These are phyloP conservation scores for Alisma plantagoaquatica DNA, from an alignment of 106 monocot genomes.

Conservation along the genomic window DNA sequence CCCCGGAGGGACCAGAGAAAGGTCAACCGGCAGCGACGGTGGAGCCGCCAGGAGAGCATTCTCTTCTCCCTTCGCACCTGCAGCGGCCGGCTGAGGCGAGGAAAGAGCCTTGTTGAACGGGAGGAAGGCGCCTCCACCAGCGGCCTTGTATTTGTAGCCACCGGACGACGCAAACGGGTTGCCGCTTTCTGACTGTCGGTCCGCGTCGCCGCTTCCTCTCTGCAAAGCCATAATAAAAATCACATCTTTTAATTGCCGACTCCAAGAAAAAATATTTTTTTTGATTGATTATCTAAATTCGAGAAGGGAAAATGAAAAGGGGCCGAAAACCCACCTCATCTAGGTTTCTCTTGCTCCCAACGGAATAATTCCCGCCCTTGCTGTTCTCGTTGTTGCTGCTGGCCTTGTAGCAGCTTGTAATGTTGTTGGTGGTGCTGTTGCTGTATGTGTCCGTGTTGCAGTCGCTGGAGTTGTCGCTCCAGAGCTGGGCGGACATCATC, in stretches of 20 bases:
- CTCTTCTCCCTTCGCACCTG: slow-evolving; percentile 39
- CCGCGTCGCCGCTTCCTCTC: slow-evolving; percentile 7
- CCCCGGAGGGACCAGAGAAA: slow-evolving; percentile 26
- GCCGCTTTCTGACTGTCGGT: slow-evolving; percentile 16
- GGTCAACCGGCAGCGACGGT: slow-evolving; percentile 17
- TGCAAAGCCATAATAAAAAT: not conserved
- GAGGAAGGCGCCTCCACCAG: slow-evolving; percentile 19
- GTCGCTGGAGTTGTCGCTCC: slow-evolving; percentile 45
- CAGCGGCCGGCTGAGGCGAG: not conserved
- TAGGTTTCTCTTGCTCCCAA: slow-evolving; percentile 8
- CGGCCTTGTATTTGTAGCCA: slow-evolving; percentile 19
- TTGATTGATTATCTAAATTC: too few species aligned
- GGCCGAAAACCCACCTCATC: slow-evolving; percentile 4
- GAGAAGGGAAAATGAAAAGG: not conserved
- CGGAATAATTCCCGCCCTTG: too few species aligned
- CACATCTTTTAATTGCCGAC: too few species aligned
- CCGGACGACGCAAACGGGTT: slow-evolving; percentile 6
- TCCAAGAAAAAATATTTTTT: too few species aligned
- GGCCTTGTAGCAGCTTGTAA: too few species aligned
- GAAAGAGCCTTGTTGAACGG: slow-evolving; percentile 23
- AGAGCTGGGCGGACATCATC: slow-evolving; percentile 93
- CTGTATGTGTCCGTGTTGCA: slow-evolving; percentile 12
- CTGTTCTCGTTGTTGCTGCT: too few species aligned
- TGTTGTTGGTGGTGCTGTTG: slow-evolving; percentile 10
- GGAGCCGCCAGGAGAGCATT: not conserved